Conservation (phyloP, 148 eudicot genomes). For the Persicaria maculosa region DNA sequence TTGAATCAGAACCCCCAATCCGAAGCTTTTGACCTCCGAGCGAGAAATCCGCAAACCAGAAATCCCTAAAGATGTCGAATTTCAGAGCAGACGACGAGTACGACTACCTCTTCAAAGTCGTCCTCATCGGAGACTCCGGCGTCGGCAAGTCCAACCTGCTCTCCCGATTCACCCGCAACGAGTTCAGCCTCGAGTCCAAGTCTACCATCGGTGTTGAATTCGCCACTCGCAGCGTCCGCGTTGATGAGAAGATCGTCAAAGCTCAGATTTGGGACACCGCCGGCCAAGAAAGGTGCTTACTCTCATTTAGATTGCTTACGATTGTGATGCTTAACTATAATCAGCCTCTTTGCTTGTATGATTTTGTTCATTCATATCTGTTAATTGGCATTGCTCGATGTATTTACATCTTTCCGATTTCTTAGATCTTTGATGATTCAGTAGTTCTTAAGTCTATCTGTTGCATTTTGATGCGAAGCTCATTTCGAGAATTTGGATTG, state of each 20-base stretch:
- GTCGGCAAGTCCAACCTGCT: slow-evolving; percentile 13
- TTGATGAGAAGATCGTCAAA: slow-evolving; percentile 14
- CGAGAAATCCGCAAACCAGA: too few species aligned
- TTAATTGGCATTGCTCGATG: neutral
- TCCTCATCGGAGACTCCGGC: slow-evolving; percentile 14
- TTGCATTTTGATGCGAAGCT: neutral
- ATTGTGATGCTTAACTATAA: neutral
- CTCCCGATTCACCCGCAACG: slow-evolving; percentile 14
- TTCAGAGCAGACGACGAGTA: slow-evolving; percentile 15
- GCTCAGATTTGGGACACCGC: slow-evolving; percentile 17
- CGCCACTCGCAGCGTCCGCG: slow-evolving; percentile 15
- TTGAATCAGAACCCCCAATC: neutral
- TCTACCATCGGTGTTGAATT: slow-evolving; percentile 14
- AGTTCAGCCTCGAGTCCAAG: slow-evolving; percentile 14
- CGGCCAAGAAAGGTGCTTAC: slow-evolving; percentile 2
- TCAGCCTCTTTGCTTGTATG: neutral
- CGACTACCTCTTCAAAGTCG: slow-evolving; percentile 14
- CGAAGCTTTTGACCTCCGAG: neutral
- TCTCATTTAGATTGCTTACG: neutral
- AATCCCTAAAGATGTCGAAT: neutral
- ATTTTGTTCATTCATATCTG: slow-evolving; percentile 1
- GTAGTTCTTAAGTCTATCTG: neutral
- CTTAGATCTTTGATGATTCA: neutral
- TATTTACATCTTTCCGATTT: neutral
- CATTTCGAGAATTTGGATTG: neutral